Conservation (phyloP, 2,329 filamentous ascomycete species). For the Cytospora paraplurivora region DNA sequence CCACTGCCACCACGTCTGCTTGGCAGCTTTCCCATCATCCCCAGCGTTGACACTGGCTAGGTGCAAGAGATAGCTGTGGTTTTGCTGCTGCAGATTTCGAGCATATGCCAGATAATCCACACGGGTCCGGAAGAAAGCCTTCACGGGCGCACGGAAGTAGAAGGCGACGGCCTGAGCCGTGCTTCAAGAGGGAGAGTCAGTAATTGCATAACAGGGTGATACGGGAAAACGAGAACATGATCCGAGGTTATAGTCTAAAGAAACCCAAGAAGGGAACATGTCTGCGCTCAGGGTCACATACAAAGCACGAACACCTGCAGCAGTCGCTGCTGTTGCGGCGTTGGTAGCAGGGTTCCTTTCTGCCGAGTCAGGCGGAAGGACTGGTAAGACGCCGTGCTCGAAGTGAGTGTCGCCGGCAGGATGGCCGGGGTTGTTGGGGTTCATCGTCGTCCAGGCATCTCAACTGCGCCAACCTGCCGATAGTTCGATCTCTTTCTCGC, state of each 20-base stretch:
- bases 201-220: too few species aligned
- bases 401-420: slow-evolving; percentile 21
- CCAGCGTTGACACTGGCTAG: slow-evolving; percentile 30
- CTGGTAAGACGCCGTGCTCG: slow-evolving; percentile 46
- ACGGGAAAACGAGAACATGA: background rate
- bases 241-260: too few species aligned
- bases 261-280: too few species aligned
- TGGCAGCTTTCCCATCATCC: background rate
- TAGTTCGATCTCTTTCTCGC: background rate
- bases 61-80: slow-evolving; percentile 21
- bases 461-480: slow-evolving; percentile 6
- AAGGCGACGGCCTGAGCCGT: slow-evolving; percentile 84
- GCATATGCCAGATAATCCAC: slow-evolving; percentile 77
- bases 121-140: slow-evolving; percentile 87
- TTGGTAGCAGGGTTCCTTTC: slow-evolving; percentile 55
- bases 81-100: slow-evolving; percentile 52
- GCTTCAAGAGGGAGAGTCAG: too few species aligned
- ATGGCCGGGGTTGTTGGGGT: slow-evolving; percentile 26
- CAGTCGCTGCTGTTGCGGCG: slow-evolving; percentile 73
- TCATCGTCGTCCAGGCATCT: slow-evolving; percentile 26
- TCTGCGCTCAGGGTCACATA: too few species aligned
- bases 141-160: slow-evolving; percentile 88
- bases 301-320: slow-evolving; percentile 79
- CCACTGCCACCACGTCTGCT: slow-evolving; percentile 44
- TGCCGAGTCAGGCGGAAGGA: slow-evolving; percentile 45